Evolutionary conservation across 1,139 yeast species (phyloP), one percentile per base, ranked within the genome.

Genomic region (Hemisphaericaspora xylanilytica): DNA sequence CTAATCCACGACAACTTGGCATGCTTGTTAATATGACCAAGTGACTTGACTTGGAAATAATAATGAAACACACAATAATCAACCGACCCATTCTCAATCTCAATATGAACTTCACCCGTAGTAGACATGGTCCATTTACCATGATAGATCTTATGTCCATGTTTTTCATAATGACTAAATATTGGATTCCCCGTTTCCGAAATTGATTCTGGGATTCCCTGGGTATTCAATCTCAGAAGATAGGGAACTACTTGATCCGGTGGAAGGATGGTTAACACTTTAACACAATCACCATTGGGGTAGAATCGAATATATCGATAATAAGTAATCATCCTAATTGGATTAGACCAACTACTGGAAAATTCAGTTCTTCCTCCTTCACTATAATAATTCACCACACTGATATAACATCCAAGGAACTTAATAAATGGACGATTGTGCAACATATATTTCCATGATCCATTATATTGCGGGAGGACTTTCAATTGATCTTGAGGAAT

Each of bases 241-340:
- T 63, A 64, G 2, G 83, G 83, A 0, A 86, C 80, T 4, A 86
- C 81, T 34, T 63, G 56, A 2, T 59, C 53, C 0, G 96, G 96
- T 46, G 84, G 88, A 40, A 79, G 67, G 3, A 81, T 73, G 0
- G 92, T 75, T 14, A 85, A 67, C 16, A 83, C 71, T 53, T 84
- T 78, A 28, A 83, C 59, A 43, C 88, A 85, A 0, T 75, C 67
- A 0, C 97, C 97, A 52, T 86, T 85, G 0, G 83, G 82, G 53
- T 75, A 86, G 54, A 92, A 89, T 41, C 97, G 67, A 28, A 85
- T 60, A 57, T 88, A 92, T 44, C 98, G 68, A 58, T 87, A 92
- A 56, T 90, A 92, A 0, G 96, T 87, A 35, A 90, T 85, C 56
- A 89, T 79, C 51, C 86, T 78, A 14, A 86, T 77, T 0, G 97